These are phyloP conservation scores for Melampsora larici-populina DNA, from an alignment of 1,284 basidiomycete species.

Conservation along the genomic window DNA sequence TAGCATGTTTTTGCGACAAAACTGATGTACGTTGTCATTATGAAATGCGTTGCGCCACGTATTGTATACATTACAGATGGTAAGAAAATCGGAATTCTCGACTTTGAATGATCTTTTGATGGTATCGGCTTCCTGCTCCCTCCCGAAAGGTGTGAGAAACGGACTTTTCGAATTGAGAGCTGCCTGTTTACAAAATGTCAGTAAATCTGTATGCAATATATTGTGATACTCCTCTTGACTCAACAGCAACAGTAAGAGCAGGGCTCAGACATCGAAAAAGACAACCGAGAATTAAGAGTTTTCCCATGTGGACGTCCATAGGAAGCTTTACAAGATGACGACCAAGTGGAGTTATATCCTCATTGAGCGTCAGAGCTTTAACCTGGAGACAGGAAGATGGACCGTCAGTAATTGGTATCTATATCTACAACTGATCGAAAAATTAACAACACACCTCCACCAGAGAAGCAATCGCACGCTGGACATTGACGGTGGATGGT, in stretches of 20 bases:
- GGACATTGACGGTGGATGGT: conserved; percentile 79
- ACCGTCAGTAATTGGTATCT: not conserved
- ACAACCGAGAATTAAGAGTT: conserved; percentile 82
- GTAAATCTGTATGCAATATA: not conserved
- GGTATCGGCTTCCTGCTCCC: conserved; percentile 78
- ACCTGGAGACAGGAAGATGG: conserved; percentile 49
- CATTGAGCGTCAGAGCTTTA: conserved; percentile 74
- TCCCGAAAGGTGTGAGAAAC: conserved; percentile 82
- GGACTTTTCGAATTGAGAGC: conserved; percentile 89
- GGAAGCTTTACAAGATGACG: conserved; percentile 85
- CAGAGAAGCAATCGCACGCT: conserved; percentile 81
- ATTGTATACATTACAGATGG: conserved; percentile 83
- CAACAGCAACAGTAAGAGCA: conserved; percentile 79
- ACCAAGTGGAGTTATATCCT: conserved; percentile 95
- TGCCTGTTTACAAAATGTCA: conserved; percentile 56
- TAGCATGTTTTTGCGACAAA: conserved; percentile 78
- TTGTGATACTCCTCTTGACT: not conserved
- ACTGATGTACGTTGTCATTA: conserved; percentile 59
- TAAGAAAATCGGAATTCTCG: conserved; percentile 94
- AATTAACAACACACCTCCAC: conserved; percentile 65
- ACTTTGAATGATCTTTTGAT: conserved; percentile 77
- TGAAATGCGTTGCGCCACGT: conserved; percentile 78
- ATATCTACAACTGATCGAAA: not conserved
- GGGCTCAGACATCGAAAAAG: conserved; percentile 89
- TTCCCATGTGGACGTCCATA: conserved; percentile 86